Evolutionary conservation across 2,329 filamentous ascomycete species (phyloP), one percentile per base, ranked within the genome.

Genomic region (Tolypocladium tundrense): DNA sequence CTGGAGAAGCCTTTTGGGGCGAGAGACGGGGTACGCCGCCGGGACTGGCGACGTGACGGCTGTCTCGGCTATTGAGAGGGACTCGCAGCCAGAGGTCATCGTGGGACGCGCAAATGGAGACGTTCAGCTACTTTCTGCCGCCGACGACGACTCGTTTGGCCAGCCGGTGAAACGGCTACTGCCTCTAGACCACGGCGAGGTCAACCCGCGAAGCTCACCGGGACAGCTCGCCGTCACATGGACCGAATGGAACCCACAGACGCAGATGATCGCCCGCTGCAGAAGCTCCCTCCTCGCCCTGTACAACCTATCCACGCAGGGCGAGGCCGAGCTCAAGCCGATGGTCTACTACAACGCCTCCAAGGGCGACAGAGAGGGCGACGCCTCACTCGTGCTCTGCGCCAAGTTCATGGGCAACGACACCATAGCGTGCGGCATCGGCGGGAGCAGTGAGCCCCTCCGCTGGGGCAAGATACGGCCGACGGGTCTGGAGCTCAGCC

Each of bases 21-120:
- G 68, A 14, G 61, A 68, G 1, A 59, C 65, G 8, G 77, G 75
- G 0, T 78, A 77, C 60, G 57, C 60, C 16, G 66, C 75, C 1
- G 80, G 79, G 0, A 74, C 67, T 37, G 80, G 79, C 57, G 81
- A 84, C 57, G 72, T 81, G 7, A 81, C 74, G 1, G 72, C 77
- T 3, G 63, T 83, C 1, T 72, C 73, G 0, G 69, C 82, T 24
- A 64, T 81, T 5, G 72, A 76, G 42, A 64, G 69, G 4, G 57
- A 65, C 4, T 65, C 61, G 3, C 57, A 59, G 19, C 63, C 73
- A 19, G 69, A 73, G 2, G 62, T 80, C 1, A 62, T 81, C 2
- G 74, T 77, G 0, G 80, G 79, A 5, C 72, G 80, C 40, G 77
- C 79, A 1, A 80, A 77, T 60, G 80, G 81, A 1, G 69, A 77